Base-by-base conservation (phyloP, 1,284 basidiomycete species). In the Papiliotrema terrestris region DNA sequence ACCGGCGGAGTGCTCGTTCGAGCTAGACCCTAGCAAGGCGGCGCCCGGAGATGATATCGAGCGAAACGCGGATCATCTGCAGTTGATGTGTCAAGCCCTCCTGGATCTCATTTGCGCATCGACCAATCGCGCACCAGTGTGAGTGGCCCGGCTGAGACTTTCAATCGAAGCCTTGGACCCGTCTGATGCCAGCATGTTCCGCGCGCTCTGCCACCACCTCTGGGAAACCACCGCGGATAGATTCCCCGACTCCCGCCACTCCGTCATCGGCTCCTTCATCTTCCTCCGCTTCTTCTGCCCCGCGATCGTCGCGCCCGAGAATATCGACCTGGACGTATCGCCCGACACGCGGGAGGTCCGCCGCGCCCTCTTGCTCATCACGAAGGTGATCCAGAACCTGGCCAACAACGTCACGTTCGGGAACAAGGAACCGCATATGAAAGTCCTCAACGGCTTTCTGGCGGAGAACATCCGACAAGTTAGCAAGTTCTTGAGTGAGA, bases 331-430 rank as follows among this genome's bases (percentile, higher is more conserved):
- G 45, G 86, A 90, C 58, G 70, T 90, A 0, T 87, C 87, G 0
- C 82, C 82, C 45, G 87, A 87, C 39, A 73, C 74, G 53, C 71
- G 79, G 62, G 74, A 81, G 57, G 77, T 89, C 44, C 85, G 89
- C 26, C 83, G 87, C 49, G 90, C 89, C 2, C 79, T 95, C 22
- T 85, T 91, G 79, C 78, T 89, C 49, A 87, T 95, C 59, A 89
- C 90, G 38, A 94, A 93, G 75, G 86, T 95, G 54, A 86, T 94
- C 47, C 91, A 95, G 74, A 93, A 91, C 68, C 77, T 95, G 35
- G 90, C 91, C 14, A 96, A 95, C 78, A 94, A 95, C 63, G 88
- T 94, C 39, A 84, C 89, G 63, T 94, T 94, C 63, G 89, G 88
- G 29, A 89, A 90, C 71, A 91, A 94, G 68, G 78, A 79, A 48